phyloP scores from a whole-genome alignment of 139 green algal genomes.

The Pseudopediastrum boryanum region DNA sequence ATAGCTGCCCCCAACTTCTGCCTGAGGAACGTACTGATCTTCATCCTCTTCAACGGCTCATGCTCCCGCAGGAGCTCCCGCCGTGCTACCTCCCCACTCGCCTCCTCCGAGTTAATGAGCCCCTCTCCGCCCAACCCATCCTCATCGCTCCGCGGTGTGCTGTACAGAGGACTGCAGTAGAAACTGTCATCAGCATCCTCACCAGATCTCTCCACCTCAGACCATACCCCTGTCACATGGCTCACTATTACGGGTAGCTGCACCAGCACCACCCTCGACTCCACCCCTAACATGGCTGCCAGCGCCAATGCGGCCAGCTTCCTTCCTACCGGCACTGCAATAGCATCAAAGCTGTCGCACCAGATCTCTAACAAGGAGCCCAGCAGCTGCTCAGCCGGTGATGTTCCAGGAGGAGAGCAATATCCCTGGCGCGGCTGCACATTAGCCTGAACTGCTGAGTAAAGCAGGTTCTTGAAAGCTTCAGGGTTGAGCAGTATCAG shows the following conservation, averaged over 20 bases:
- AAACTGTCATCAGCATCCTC: background rate
- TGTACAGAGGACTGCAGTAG: constrained; percentile 1
- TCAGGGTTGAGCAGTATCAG: constrained; percentile 65
- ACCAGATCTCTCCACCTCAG: constrained; percentile 20
- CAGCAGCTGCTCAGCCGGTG: background rate
- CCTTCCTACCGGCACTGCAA: constrained; percentile 46
- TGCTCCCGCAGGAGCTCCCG: constrained; percentile 34
- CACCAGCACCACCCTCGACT: constrained; percentile 32
- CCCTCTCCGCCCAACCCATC: constrained; percentile 6
- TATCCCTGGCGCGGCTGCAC: background rate
- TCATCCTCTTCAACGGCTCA: constrained; percentile 38
- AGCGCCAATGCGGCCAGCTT: constrained; percentile 84
- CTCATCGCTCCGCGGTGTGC: background rate
- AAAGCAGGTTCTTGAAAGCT: constrained; percentile 56
- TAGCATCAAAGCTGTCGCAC: constrained; percentile 45
- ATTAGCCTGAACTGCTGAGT: constrained; percentile 16
- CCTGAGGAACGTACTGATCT: constrained; percentile 30
- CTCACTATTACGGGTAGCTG: constrained; percentile 51
- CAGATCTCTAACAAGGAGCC: constrained; percentile 17
- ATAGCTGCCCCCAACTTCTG: constrained; percentile 36
- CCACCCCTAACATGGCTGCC: constrained; percentile 59
- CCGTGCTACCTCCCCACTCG: constrained; percentile 28
- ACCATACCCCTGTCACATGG: constrained; percentile 39
- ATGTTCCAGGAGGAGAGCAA: constrained; percentile 68
- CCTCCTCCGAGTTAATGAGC: constrained; percentile 37